Evolutionary conservation across 768 basidiomycete genomes (phyloP), one percentile per base, ranked within the genome.

Genomic region (Psilocybe tampanensis): DNA sequence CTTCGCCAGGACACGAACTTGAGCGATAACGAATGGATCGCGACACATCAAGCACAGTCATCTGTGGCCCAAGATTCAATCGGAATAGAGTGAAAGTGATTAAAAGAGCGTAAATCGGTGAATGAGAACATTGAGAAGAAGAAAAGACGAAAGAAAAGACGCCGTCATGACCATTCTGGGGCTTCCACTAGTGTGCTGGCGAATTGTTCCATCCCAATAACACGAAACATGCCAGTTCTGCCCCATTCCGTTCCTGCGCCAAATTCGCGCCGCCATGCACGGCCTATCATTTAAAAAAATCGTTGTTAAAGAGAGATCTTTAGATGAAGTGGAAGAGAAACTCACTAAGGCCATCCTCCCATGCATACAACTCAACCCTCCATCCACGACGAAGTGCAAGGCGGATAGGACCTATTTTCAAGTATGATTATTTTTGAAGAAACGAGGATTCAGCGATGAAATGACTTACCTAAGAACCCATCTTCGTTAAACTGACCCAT

Each of bases 311-410:
- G 32, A 24, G 21, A 47, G 29, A 29, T 52, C 15, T 21, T 47
- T 8, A 12, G 26, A 41, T 23, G 8, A 43, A 7, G 36, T 34
- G 52, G 44, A 8, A 56, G 23, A 44, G 22, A 41, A 2, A 70
- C 76, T 70, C 55, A 79, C 92, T 94, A 58, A 93, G 70, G 1
- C 91, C 89, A 45, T 88, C 86, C 66, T 91, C 89, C 89, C 94
- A 98, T 0, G 92, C 90, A 73, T 94, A 95, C 65, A 98, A 67
- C 74, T 98, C 95, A n/a, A 98, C 94, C 55, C 80, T 82, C 95
- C 95, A 98, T 2, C 95, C 95, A 45, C 88, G 84, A 72, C 86
- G 88, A 64, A 98, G 74, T 4, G 95, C 95, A 12, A 88, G 86
- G 55, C 91, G 77, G 12, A 95, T 92, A 43, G 90, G 90, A 0